Conservation (phyloP, 2,329 filamentous ascomycete genomes). For the Juglanconis oblonga region DNA sequence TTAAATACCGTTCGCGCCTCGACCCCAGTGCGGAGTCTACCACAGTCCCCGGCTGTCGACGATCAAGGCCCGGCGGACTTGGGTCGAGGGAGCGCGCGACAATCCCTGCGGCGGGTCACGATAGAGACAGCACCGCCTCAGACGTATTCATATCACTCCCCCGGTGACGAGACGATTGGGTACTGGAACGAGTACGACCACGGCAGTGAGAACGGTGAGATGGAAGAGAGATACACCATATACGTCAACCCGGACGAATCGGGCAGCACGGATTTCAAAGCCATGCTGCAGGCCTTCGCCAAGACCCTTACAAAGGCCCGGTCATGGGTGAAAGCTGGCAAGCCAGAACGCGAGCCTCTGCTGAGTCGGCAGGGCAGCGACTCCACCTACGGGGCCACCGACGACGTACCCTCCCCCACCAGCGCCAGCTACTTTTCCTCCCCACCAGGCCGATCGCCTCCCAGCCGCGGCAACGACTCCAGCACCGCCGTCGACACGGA, state of each 20-base stretch:
- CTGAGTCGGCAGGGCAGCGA: conserved; percentile 22
- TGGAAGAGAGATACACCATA: conserved; percentile 65
- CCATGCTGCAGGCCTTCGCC: conserved; percentile 51
- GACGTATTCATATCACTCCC: conserved; percentile 4
- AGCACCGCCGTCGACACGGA: conserved; percentile 34
- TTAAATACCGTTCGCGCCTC: conserved; percentile 44
- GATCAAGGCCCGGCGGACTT: conserved; percentile 22
- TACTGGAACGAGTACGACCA: conserved; percentile 91
- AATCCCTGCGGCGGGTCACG: conserved; percentile 15
- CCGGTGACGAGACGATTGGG: conserved; percentile 30
- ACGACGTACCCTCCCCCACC: conserved; percentile 19
- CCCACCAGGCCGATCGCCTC: conserved; percentile 29
- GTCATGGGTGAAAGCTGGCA: conserved; percentile 42
- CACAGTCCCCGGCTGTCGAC: conserved; percentile 36
- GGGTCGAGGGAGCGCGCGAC: conserved; percentile 14
- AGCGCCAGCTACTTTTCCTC: conserved; percentile 23
- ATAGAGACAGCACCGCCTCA: conserved; percentile 21
- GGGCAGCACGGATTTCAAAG: conserved; percentile 59
- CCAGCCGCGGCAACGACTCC: conserved; percentile 23
- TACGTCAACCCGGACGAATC: conserved; percentile 70
- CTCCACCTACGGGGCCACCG: conserved; percentile 22
- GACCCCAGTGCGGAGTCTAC: conserved; percentile 37
- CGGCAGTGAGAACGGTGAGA: conserved; percentile 64
- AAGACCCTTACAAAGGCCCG: conserved; percentile 50
- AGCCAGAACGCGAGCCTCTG: conserved; percentile 23